Percentiles rank a stretch among this genome's conserved stretches.
phyloP scores from a whole-genome alignment of 495 filamentous ascomycete genomes.

The Penicillium paradoxum region DNA sequence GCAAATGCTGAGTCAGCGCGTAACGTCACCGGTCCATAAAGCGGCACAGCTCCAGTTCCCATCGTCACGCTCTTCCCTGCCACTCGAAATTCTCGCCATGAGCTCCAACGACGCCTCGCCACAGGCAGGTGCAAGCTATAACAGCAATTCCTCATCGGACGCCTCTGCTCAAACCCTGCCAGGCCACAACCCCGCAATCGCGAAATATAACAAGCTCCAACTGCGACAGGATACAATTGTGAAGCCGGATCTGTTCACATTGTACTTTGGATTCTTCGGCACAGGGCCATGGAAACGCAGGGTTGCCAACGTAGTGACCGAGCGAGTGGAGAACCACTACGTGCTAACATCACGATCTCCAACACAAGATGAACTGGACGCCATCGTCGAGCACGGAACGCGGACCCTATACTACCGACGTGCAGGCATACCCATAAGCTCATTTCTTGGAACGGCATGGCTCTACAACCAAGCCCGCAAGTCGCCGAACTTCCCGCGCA shows the following conservation, averaged over 20 bases:
- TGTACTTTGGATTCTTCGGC: constrained; percentile 31
- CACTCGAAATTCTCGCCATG: constrained; percentile 12
- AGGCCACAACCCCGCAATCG: constrained; percentile 11
- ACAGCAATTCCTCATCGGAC: constrained; percentile 6
- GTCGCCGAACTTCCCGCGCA: constrained; percentile 3
- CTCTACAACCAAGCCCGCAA: constrained; percentile 8
- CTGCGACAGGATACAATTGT: constrained; percentile 18
- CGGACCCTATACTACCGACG: constrained; percentile 17
- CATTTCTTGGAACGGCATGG: constrained; percentile 6
- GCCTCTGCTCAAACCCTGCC: neutral
- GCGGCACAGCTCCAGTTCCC: neutral
- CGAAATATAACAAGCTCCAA: constrained; percentile 10
- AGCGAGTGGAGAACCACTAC: constrained; percentile 18
- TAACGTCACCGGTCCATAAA: neutral
- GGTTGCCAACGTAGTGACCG: constrained; percentile 3
- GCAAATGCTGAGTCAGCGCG: neutral
- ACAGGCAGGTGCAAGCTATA: constrained; percentile 7
- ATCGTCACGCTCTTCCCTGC: neutral
- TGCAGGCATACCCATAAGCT: constrained; percentile 17
- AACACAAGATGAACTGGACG: constrained; percentile 38
- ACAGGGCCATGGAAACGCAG: constrained; percentile 14
- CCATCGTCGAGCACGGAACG: constrained; percentile 20
- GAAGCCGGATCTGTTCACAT: constrained; percentile 23
- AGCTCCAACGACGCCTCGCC: constrained; percentile 22
- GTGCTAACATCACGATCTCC: constrained; percentile 21